Base-by-base conservation (phyloP, 2,329 filamentous ascomycete species). In the Epichloe sibirici region DNA sequence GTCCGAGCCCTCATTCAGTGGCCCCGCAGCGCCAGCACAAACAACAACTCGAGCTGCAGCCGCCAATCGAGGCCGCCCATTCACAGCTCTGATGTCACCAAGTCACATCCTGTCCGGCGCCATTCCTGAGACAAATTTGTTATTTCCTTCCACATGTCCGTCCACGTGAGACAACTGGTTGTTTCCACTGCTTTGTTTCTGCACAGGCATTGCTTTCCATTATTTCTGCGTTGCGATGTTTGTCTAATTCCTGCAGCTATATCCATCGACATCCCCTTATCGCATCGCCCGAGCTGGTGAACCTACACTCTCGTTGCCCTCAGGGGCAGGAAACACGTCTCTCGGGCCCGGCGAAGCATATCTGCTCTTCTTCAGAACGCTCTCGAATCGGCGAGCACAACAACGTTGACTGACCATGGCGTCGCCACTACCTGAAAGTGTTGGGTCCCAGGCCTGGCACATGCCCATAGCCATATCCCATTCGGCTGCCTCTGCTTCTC, bases 61-160 rank as follows among this genome's bases (percentile, higher is more conserved):
- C 13, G 5, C 6, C 37, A 23, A 48, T 21, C 31, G 13, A 23
- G 6, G 42, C 34, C 31, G 23, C 11, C 35, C 21, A 23, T 39
- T 63, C 62, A 51, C 61, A 65, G 65, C 65, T 60, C 65, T 66
- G 65, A 67, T 67, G 65, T 67, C 65, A 66, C 65, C 48, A 54
- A 39, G 7, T 45, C 17, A 39, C 17, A 3, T 25, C 35, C 39
- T 17, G 11, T 13, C 23, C 38, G 44, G 35, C 23, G n/a, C 43
- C n/a, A 39, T 21, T 43, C 31, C 12, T 48, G 17, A 17, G 25
- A 28, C 9, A 23, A 17, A 45, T 6, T 12, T 42, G 5, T 12
- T 35, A 7, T 47, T 25, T 28, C 9, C 12, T 43, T 13, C 5
- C n/a, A 35, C 15, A 2, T 37, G 8, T 6, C 34, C 31, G 5